A percentile compares a stretch with the other conserved stretches of the same genome.
Conservation (phyloP, 371 early-diverging fungal species). For the Mucor racemosus region DNA sequence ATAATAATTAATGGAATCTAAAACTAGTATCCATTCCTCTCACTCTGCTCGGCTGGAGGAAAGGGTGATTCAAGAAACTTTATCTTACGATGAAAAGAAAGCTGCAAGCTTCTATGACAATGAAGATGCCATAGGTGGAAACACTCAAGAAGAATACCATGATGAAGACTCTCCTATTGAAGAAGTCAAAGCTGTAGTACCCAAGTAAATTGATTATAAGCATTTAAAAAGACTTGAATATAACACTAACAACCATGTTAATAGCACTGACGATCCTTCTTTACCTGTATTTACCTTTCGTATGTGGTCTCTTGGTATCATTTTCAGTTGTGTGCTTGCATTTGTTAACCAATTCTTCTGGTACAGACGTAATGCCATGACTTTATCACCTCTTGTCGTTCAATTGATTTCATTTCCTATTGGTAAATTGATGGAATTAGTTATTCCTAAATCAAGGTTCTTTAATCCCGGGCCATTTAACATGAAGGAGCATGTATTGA, state of each 20-base stretch:
- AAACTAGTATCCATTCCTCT: slow-evolving; percentile 6
- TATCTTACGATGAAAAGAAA: background rate
- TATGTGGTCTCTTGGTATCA: slow-evolving; percentile 68
- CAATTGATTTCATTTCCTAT: slow-evolving; percentile 69
- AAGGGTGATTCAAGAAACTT: slow-evolving; percentile 1
- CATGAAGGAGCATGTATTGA: slow-evolving; percentile 86
- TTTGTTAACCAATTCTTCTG: slow-evolving; percentile 82
- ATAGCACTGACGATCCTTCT: slow-evolving; percentile 68
- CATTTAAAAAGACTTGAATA: background rate
- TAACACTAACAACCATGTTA: slow-evolving; percentile 3
- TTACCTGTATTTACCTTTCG: slow-evolving; percentile 80
- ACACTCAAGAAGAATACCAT: slow-evolving; percentile 8
- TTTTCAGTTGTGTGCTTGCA: slow-evolving; percentile 63
- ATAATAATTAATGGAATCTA: background rate
- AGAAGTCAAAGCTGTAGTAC: slow-evolving; percentile 72
- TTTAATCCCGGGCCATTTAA: slow-evolving; percentile 88
- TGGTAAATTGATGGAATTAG: slow-evolving; percentile 65
- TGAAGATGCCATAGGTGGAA: background rate
- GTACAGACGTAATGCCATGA: slow-evolving; percentile 64
- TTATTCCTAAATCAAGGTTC: slow-evolving; percentile 57
- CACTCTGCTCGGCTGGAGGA: slow-evolving; percentile 1
- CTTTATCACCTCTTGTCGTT: slow-evolving; percentile 54
- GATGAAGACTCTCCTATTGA: slow-evolving; percentile 79
- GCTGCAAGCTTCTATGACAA: slow-evolving; percentile 8
- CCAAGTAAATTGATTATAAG: slow-evolving; percentile 23